A percentile compares a stretch with the other conserved stretches of the same genome.
These are phyloP conservation scores for Sicyos edulis DNA, from an alignment of 306 rosid species.

Conservation along the genomic window DNA sequence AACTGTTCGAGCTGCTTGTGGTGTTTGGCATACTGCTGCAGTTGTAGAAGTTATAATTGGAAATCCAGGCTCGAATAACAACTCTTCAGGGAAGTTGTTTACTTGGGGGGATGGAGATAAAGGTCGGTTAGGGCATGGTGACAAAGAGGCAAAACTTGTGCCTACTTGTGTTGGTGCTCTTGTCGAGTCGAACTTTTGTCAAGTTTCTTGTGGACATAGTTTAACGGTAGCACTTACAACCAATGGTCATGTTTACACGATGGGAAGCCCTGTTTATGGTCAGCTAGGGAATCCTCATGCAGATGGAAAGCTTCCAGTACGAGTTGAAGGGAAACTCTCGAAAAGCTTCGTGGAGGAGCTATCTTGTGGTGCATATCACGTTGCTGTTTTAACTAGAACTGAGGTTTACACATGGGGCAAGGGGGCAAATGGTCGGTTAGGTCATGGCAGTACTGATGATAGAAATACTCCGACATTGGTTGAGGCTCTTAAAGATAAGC, in stretches of 20 bases:
- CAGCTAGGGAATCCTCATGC: constrained; percentile 87
- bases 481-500: constrained; percentile 91
- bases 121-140: constrained; percentile 97
- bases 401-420: constrained; percentile 99
- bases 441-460: constrained; percentile 90
- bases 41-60: constrained; percentile 98
- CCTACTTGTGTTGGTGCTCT: constrained; percentile 98
- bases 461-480: constrained; percentile 68
- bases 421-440: constrained; percentile 98
- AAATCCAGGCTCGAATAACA: constrained; percentile 81
- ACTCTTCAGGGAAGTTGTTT: constrained; percentile 92
- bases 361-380: constrained; percentile 96
- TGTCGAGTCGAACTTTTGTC: constrained; percentile 82
- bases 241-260: constrained; percentile 77
- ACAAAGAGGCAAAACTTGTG: constrained; percentile 92
- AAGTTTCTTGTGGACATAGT: constrained; percentile 93
- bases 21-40: constrained; percentile 99
- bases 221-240: constrained; percentile 89
- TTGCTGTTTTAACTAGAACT: constrained; percentile 90
- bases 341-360: constrained; percentile 94
- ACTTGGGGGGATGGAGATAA: constrained; percentile 99
- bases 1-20: constrained; percentile 92
- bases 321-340: constrained; percentile 75
- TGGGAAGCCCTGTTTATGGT: constrained; percentile 98
- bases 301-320: constrained; percentile 77